Evolutionary conservation across 768 basidiomycete genomes (phyloP).

Genomic region (Kwoniella mangroviensis): DNA sequence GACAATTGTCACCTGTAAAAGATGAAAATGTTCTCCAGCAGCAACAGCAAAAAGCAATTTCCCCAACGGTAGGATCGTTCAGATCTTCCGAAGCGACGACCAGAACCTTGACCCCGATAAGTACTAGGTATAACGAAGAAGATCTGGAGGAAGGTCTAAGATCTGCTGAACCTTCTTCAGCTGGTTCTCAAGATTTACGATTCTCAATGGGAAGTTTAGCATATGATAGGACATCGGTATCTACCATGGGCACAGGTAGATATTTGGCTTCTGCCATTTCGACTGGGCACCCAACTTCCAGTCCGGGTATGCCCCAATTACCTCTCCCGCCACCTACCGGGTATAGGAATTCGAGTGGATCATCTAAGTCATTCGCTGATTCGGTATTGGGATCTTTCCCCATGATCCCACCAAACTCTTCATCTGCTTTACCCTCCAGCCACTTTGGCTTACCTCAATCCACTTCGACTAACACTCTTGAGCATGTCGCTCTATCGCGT

Average conservation of each 20-base stretch:
- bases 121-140: slow-evolving; percentile 14
- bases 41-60: not conserved
- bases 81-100: not conserved
- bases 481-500: slow-evolving; percentile 25
- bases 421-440: not conserved
- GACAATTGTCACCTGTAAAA: slow-evolving; percentile 5
- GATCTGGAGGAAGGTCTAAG: slow-evolving; percentile 24
- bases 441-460: slow-evolving; percentile 40
- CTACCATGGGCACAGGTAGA: slow-evolving; percentile 43
- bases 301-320: not conserved
- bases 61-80: slow-evolving; percentile 15
- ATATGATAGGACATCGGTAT: slow-evolving; percentile 35
- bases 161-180: slow-evolving; percentile 19
- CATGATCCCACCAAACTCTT: slow-evolving; percentile 51
- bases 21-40: slow-evolving; percentile 5
- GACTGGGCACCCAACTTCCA: slow-evolving; percentile 14
- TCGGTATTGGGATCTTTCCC: slow-evolving; percentile 52
- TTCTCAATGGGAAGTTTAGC: slow-evolving; percentile 57
- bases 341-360: slow-evolving; percentile 44
- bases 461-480: slow-evolving; percentile 36
- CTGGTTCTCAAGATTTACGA: slow-evolving; percentile 45
- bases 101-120: slow-evolving; percentile 21
- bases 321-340: slow-evolving; percentile 5
- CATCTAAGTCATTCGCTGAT: slow-evolving; percentile 46
- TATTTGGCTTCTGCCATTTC: slow-evolving; percentile 33